Evolutionary conservation across 495 filamentous ascomycete genomes (phyloP).

Genomic region (Talaromyces adpressus): DNA sequence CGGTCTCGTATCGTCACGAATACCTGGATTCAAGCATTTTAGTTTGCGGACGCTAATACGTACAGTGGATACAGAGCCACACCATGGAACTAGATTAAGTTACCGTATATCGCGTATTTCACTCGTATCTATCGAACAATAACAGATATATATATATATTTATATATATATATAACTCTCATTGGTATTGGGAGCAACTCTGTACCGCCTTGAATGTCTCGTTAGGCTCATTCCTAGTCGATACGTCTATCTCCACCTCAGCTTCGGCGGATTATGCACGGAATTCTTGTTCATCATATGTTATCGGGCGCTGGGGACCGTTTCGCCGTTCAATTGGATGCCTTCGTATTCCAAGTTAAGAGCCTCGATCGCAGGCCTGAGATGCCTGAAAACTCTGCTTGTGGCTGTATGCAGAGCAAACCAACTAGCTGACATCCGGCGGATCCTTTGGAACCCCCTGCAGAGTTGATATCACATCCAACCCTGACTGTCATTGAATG

Average conservation of each 20-base stretch:
- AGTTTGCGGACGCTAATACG: neutral
- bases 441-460: neutral
- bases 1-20: neutral
- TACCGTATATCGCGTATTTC: neutral
- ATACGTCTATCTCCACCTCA: too few relatives aligned
- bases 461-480: neutral
- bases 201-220: too few relatives aligned
- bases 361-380: too few relatives aligned
- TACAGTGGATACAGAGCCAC: neutral
- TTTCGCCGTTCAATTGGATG: too few relatives aligned
- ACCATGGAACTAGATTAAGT: neutral
- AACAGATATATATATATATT: neutral
- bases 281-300: too few relatives aligned
- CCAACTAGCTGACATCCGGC: neutral
- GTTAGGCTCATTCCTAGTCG: too few relatives aligned
- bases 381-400: too few relatives aligned
- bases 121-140: neutral
- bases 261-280: too few relatives aligned
- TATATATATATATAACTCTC: neutral
- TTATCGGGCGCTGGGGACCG: too few relatives aligned
- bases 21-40: neutral
- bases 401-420: too few relatives aligned
- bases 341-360: too few relatives aligned
- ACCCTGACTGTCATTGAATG: neutral
- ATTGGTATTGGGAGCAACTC: too few relatives aligned